Conservation (phyloP, 257 asterid species). For the Anisodus acutangulus region DNA sequence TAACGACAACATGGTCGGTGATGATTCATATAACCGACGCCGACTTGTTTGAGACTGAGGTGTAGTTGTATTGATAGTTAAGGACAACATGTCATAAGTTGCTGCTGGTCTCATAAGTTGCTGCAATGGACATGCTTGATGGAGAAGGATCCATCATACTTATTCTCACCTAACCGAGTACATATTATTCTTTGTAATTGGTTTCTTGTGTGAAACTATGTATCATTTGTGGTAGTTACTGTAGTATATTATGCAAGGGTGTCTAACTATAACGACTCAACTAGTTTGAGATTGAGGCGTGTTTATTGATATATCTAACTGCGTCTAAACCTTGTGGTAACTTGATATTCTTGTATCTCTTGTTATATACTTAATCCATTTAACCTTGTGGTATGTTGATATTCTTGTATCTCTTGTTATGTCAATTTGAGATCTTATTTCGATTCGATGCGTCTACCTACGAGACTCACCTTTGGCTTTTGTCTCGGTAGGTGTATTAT, state of each 20-base stretch:
- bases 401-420: too few relatives aligned
- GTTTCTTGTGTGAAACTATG: constrained; percentile 17
- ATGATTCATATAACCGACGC: neutral
- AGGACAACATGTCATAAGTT: neutral
- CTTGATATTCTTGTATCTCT: neutral
- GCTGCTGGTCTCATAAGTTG: constrained; percentile 23
- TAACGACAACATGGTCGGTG: neutral
- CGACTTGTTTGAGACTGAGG: neutral
- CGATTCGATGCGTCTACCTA: too few relatives aligned
- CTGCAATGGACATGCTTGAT: constrained; percentile 16
- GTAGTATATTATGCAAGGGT: neutral
- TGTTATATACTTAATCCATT: neutral
- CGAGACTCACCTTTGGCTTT: too few relatives aligned
- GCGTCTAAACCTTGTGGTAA: neutral
- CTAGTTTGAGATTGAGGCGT: neutral
- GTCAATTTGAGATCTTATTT: too few relatives aligned
- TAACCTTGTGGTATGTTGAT: too few relatives aligned
- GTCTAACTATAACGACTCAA: neutral
- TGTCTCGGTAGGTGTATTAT: too few relatives aligned
- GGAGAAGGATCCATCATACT: constrained; percentile 35
- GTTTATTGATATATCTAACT: neutral
- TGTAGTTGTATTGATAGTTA: constrained; percentile 21
- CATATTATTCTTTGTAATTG: constrained; percentile 27
- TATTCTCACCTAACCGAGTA: constrained; percentile 20
- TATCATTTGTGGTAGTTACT: constrained; percentile 6